Evolutionary conservation across 176 grass and related monocot genomes (phyloP).

Genomic region (Hsuehochloa calcarea): DNA sequence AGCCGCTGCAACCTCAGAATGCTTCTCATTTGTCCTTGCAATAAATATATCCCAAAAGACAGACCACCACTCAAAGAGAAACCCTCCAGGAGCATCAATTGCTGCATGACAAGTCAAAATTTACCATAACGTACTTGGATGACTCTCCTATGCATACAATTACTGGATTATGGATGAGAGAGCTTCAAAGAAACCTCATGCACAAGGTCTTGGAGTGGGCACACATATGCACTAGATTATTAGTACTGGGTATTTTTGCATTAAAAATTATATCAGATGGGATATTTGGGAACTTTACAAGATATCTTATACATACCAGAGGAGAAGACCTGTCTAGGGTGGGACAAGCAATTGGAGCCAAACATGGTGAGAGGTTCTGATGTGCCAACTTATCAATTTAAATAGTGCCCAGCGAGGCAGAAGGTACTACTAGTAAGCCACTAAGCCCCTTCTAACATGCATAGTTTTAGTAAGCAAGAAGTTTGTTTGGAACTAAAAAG

Average conservation of each 20-base stretch:
- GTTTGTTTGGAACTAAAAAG: not conserved
- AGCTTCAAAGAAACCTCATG: not conserved
- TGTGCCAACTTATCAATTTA: not conserved
- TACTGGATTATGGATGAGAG: not conserved
- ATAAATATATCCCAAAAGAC: conserved; percentile 99
- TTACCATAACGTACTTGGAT: conserved; percentile 14
- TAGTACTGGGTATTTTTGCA: not conserved
- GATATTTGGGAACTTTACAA: not conserved
- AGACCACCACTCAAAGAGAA: conserved; percentile 99
- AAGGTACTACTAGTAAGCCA: not conserved
- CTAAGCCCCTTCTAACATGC: not conserved
- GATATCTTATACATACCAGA: not conserved
- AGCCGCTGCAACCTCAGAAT: conserved; percentile 91
- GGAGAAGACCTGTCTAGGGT: not conserved
- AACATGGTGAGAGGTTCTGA: not conserved
- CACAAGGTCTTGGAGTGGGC: not conserved
- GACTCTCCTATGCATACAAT: not conserved
- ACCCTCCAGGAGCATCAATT: conserved; percentile 97
- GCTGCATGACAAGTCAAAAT: conserved; percentile 49
- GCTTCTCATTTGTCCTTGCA: conserved; percentile 92
- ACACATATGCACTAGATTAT: not conserved
- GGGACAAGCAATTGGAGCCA: not conserved
- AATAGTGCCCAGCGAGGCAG: not conserved
- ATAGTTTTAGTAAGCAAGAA: conserved; percentile 1
- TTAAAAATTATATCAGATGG: not conserved